Base-by-base conservation (phyloP, 768 basidiomycete genomes). In the Tricholoma furcatifolium region DNA sequence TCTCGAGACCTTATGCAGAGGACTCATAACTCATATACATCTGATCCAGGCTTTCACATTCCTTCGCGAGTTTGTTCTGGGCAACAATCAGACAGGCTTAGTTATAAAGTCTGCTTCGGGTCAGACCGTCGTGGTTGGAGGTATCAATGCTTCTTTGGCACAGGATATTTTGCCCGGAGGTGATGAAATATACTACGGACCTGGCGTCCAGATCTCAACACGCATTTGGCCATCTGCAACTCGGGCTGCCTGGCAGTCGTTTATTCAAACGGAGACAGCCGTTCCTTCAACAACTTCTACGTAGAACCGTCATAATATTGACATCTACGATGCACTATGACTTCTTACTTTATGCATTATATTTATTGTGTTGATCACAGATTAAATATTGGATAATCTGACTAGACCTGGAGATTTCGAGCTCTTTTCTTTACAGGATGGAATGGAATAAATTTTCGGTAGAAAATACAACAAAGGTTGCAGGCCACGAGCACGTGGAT, bases 41-140 rank as follows among this genome's bases (percentile, higher is more conserved):
- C n/a, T 27, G 15, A 15, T 15, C 31, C 56, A 89, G 87, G 84
- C 81, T 5, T 74, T 78, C 63, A 76, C 76, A 17, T 81, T 90
- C 65, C 63, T 76, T 12, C 80, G 82, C 17, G 84, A 90, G 54
- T 90, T 88, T 56, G 70, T 90, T 45, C 70, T 90, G 36, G 87
- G 88, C 3, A 68, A 66, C 51, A 85, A 87, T 65, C 51, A 68
- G 30, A 82, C 82, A 1, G 88, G 87, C 0, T 74, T 81, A 5
- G 81, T 89, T 34, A 68, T 64, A 18, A 62, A 61, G 21, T 55
- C 63, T 15, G 51, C 62, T 24, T 51, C 58, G 4, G 70, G 70
- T n/a, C 47, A 63, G 8, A 56, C 56, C 18, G 60, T 58, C 18
- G 75, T 78, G 9, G 56, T 76, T 1, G 77, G 76, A 10, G 87